Evolutionary conservation across 108 stramenopile species (phyloP), one percentile per base, ranked within the genome.

Genomic region (Cyclotella distinguenda): DNA sequence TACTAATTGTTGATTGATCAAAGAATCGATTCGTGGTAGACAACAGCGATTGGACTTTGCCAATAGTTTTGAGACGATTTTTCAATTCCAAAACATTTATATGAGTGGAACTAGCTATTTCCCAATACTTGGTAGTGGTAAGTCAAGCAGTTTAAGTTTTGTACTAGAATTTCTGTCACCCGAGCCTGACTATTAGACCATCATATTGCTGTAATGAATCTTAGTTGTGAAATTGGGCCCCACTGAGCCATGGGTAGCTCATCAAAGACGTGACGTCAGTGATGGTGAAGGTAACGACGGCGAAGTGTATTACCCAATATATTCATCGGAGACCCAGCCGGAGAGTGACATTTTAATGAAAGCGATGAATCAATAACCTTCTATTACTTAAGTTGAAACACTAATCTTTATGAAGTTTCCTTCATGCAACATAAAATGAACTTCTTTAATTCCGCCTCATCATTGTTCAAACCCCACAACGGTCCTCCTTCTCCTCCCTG

Each of bases 91-190:
- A 56, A 89, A 89, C 45, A 83, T 89, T 36, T 93, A 93, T 34
- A 74, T 83, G n/a, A 82, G 83, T 19, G 91, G 91, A 12, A 93
- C 91, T 13, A 82, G 80, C 26, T 93, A 93, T 64, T 93, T 93
- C 67, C 91, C 91, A 0, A 93, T 93, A 16, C 43, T 93, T 21
- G 91, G 91, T 3, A 56, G 55, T 39, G 35, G 51, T 53, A 32
- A 32, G 51, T 53, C 23, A 23, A 23, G 47, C 23, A 21, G 11
- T 10, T 38, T 38, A 38, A 38, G 12, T 70, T 82, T n/a, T n/a
- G n/a, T n/a, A n/a, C n/a, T n/a, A n/a, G n/a, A n/a, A n/a, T n/a
- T n/a, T n/a, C n/a, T n/a, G n/a, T n/a, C n/a, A n/a, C n/a, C n/a
- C n/a, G n/a, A n/a, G n/a, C n/a, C n/a, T n/a, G n/a, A n/a, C n/a